Base-by-base conservation (phyloP, 352 stramenopile genomes). In the Elongisporangium senticosum region DNA sequence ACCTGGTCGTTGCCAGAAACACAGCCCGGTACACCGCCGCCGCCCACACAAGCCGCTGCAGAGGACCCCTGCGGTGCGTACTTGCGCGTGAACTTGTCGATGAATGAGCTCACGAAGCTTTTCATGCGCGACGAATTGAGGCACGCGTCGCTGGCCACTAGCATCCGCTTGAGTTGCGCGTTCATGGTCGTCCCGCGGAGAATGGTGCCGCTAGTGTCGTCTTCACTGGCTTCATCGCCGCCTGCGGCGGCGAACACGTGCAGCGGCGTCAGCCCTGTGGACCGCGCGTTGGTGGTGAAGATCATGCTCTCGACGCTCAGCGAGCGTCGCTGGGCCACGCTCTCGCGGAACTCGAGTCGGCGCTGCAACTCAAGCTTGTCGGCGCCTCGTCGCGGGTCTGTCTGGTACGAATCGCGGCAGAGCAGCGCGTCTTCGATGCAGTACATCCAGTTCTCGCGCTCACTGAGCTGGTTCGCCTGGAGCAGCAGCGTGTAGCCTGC, bases 361-460 rank as follows among this genome's bases (percentile, higher is more conserved):
- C 62, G 59, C n/a, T 65, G 62, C 4, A 65, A 60, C 3, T 71
- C 59, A 8, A n/a, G 7, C 28, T 21, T 56, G 2, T 22, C 58
- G 19, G 47, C 51, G 24, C 59, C 51, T 37, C 77, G 62, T 7
- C 82, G 68, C 13, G 33, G 10, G 11, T 43, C 33, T 17, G 33
- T 17, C 10, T 76, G 61, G 62, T 89, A 91, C 51, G 82, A 91
- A 14, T 91, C 77, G 10, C 82, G 77, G 59, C 82, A 91, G 1
- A 91, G 59, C 17, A 91, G 49, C 1, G 79, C 79, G 26, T 91
- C 82, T 68, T 91, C 82, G 20, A 91, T 83, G 53, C 77, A 86
- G 62, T 87, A 91, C 57, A 91, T 85, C 82, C 82, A 91, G 49
- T 86, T 85, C 59, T 91, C 82, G 4, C 82, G 77, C 19, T 89